Percentiles rank a stretch among this genome's conserved stretches.
Evolutionary conservation across 495 filamentous ascomycete genomes (phyloP).

Genomic region (Aspergillus nidulans): DNA sequence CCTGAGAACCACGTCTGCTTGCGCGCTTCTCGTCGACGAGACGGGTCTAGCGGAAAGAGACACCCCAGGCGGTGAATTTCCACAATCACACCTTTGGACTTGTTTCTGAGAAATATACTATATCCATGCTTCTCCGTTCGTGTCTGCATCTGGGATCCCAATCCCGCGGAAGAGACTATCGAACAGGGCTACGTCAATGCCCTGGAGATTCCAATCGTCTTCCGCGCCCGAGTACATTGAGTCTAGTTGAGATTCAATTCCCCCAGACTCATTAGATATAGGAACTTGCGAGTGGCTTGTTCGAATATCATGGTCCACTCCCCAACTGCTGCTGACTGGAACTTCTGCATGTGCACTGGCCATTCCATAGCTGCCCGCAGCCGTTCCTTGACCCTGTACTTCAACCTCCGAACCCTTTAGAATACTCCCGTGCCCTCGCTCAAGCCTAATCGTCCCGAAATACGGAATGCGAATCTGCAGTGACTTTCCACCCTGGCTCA

Average conservation of each 20-base stretch:
- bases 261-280: neutral
- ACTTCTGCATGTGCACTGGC: too few species aligned
- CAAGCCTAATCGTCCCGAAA: conserved; percentile 35
- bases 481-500: conserved; percentile 9
- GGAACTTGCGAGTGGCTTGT: neutral
- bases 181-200: conserved; percentile 28
- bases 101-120: neutral
- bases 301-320: neutral
- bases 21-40: too few species aligned
- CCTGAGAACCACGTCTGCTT: too few species aligned
- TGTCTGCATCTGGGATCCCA: neutral
- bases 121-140: neutral
- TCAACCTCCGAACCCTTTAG: neutral
- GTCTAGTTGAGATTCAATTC: neutral
- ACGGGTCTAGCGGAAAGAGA: too few species aligned
- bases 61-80: too few species aligned
- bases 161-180: conserved; percentile 25
- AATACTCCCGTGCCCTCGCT: conserved; percentile 1
- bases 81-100: too few species aligned
- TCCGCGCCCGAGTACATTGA: conserved; percentile 3
- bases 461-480: conserved; percentile 34
- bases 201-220: conserved; percentile 24
- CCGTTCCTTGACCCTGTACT: neutral
- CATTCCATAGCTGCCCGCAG: neutral
- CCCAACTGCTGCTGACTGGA: too few species aligned